Evolutionary conservation across 1,284 basidiomycete genomes (phyloP).

Genomic region (Pyrrhoderma lamaoense): DNA sequence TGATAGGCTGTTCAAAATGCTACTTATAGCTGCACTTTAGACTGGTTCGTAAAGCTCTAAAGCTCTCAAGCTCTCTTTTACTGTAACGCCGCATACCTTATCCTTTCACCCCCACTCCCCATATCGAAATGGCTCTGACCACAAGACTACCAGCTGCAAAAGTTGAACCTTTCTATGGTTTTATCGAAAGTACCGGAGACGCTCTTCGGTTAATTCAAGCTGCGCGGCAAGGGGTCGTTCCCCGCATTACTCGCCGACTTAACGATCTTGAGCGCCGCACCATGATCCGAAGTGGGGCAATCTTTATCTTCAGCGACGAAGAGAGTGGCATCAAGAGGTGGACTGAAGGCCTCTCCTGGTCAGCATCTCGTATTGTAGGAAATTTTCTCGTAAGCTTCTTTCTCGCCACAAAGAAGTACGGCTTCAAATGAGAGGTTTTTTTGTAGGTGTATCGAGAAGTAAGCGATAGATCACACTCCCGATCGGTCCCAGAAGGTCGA

Average conservation of each 20-base stretch:
- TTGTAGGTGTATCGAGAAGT: slow-evolving; percentile 68
- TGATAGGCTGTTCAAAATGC: not conserved
- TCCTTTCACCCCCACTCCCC: not conserved
- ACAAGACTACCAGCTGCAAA: slow-evolving; percentile 36
- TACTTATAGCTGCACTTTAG: slow-evolving; percentile 7
- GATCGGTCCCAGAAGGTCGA: slow-evolving; percentile 24
- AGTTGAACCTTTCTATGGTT: slow-evolving; percentile 56
- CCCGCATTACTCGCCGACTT: slow-evolving; percentile 69
- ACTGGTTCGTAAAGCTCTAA: slow-evolving; percentile 7
- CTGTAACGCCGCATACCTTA: slow-evolving; percentile 9
- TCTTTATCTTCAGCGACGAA: slow-evolving; percentile 78
- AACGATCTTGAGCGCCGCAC: slow-evolving; percentile 67
- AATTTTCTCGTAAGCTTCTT: slow-evolving; percentile 63
- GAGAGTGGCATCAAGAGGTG: slow-evolving; percentile 81
- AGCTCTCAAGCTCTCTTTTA: slow-evolving; percentile 12
- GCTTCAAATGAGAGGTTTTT: not conserved
- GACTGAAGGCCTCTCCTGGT: slow-evolving; percentile 80
- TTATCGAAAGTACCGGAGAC: slow-evolving; percentile 71
- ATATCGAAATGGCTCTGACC: slow-evolving; percentile 45
- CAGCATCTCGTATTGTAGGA: slow-evolving; percentile 72
- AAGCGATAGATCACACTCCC: slow-evolving; percentile 50
- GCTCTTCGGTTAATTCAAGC: slow-evolving; percentile 75
- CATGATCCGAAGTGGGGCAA: slow-evolving; percentile 72
- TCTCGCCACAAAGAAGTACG: not conserved
- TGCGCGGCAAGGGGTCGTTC: slow-evolving; percentile 63